Percentiles rank a stretch among this genome's conserved stretches.
phyloP scores from a whole-genome alignment of 2,329 filamentous ascomycete species.

The Scorias spongiosa region DNA sequence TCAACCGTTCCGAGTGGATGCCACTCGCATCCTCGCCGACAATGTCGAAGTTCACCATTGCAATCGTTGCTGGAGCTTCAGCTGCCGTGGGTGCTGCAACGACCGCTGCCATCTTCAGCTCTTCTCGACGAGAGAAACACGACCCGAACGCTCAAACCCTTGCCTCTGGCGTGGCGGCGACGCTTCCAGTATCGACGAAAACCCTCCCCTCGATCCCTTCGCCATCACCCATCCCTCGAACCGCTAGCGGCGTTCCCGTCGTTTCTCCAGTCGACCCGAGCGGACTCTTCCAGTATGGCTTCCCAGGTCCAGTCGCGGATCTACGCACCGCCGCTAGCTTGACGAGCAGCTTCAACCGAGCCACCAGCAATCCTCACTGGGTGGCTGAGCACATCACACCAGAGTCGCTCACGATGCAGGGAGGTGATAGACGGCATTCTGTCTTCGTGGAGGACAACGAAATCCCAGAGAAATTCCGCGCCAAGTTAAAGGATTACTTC shows the following conservation, averaged over 20 bases:
- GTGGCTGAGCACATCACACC: conserved; percentile 88
- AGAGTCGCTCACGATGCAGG: conserved; percentile 56
- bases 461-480: conserved; percentile 77
- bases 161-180: conserved; percentile 19
- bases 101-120: conserved; percentile 31
- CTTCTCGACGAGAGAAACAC: conserved; percentile 13
- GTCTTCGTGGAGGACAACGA: conserved; percentile 65
- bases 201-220: conserved; percentile 11
- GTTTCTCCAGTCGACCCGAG: conserved; percentile 31
- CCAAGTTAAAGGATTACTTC: conserved; percentile 83
- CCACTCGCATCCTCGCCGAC: neutral
- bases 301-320: conserved; percentile 80
- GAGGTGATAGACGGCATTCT: conserved; percentile 73
- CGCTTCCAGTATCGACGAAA: conserved; percentile 10
- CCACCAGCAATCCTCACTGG: conserved; percentile 84
- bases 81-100: conserved; percentile 34
- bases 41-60: conserved; percentile 38
- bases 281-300: conserved; percentile 46
- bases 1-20: neutral
- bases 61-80: conserved; percentile 32
- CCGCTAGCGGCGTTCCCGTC: conserved; percentile 10
- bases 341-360: conserved; percentile 78
- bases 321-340: conserved; percentile 62
- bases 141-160: conserved; percentile 13
- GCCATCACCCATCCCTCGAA: conserved; percentile 10